Evolutionary conservation across 106 monocot genomes (phyloP), one percentile per base, ranked within the genome.

Genomic region (Amphibolis antarctica): DNA sequence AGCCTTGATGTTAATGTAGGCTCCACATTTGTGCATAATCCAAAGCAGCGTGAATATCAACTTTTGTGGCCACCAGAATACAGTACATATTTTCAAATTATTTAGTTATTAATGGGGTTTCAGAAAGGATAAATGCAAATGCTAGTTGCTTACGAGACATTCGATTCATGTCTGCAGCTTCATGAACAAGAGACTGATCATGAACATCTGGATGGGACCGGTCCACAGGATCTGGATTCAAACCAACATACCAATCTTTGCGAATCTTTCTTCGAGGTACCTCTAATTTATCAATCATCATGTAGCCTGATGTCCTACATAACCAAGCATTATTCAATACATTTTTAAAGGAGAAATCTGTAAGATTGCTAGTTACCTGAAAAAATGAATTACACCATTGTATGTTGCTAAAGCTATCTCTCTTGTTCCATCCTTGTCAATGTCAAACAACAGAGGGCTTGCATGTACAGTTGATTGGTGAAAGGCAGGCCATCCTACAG

Each of bases 381-480:
- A 98, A 66, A 98, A 98, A 43, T 85, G 74, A 66, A 98, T 76
- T 5, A 91, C 84, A 51, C 98, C 98, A 83, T 98, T 98, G 83
- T 85, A 98, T 22, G 86, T 98, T 53, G 98, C 87, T 58, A 98
- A 69, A 66, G 66, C 91, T 75, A 98, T 98, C 72, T 98, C 98
- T 61, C 85, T 73, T 64, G 76, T 79, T 22, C 98, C 98, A 75
- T 98, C 98, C 66, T 91, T 98, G 36, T 98, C 98, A 69, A 98
- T 88, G 66, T 98, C 98, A 81, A 70, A 91, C 22, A 98, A 62
- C 14, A 98, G 71, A 46, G 98, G 98, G 60, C 87, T 91, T 12
- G 98, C 77, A 83, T 98, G 98, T 51, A 91, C 98, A 60, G 82
- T 91, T 48, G 98, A 98, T 65, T 98, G 87, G 66, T 98, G 98